Conservation (phyloP, 1,139 yeast species). For the Debaryomyces fabryi region DNA sequence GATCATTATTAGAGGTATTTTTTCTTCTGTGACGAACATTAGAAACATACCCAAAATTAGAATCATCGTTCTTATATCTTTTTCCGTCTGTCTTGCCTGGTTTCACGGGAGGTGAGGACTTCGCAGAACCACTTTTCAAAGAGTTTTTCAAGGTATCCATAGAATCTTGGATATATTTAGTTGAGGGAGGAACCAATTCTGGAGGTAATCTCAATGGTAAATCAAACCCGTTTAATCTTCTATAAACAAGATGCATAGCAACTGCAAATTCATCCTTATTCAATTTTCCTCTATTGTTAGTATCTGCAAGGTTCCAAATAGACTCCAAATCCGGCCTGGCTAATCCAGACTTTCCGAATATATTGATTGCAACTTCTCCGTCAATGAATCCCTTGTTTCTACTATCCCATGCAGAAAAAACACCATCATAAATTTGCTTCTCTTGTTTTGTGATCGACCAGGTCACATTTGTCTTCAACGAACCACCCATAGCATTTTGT, state of each 20-base stretch:
- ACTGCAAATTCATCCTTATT: constrained; percentile 80
- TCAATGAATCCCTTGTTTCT: constrained; percentile 67
- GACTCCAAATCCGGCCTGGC: constrained; percentile 81
- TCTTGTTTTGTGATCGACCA: constrained; percentile 89
- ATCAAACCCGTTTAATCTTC: constrained; percentile 72
- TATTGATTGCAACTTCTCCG: constrained; percentile 81
- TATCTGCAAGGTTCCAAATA: constrained; percentile 84
- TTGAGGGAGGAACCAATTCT: constrained; percentile 79
- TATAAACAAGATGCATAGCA: constrained; percentile 81
- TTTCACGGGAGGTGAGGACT: constrained; percentile 30
- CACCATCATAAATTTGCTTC: constrained; percentile 81
- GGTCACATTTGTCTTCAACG: constrained; percentile 51
- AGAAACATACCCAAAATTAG: constrained; percentile 63
- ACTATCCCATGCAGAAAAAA: constrained; percentile 86
- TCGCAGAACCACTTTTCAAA: constrained; percentile 43
- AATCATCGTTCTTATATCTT: constrained; percentile 71
- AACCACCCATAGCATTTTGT: constrained; percentile 56
- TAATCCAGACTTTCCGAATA: constrained; percentile 89
- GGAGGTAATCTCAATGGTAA: constrained; percentile 75
- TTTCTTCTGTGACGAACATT: constrained; percentile 62
- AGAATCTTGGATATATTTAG: constrained; percentile 55
- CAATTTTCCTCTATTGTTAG: constrained; percentile 69
- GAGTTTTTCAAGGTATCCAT: constrained; percentile 46
- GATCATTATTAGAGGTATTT: constrained; percentile 20
- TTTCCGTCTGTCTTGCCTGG: constrained; percentile 50